These are phyloP conservation scores for Globisporangium radiosum DNA, from an alignment of 352 stramenopile genomes.

Conservation along the genomic window DNA sequence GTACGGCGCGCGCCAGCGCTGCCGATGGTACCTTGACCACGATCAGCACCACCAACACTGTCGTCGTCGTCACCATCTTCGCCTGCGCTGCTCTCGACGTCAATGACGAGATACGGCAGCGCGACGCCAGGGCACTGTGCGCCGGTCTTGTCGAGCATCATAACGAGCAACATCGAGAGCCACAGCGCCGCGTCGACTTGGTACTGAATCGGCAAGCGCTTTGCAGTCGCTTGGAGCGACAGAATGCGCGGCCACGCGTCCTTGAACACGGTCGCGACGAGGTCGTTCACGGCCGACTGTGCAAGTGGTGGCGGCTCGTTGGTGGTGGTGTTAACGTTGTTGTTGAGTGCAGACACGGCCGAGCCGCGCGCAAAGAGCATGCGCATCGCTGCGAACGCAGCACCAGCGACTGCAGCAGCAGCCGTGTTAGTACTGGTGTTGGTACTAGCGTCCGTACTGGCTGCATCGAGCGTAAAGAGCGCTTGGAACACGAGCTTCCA, in stretches of 20 bases:
- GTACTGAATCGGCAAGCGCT: constrained; percentile 44
- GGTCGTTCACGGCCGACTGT: constrained; percentile 56
- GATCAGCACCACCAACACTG: constrained; percentile 14
- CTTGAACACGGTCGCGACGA: constrained; percentile 59
- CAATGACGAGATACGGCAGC: constrained; percentile 64
- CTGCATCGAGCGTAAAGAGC: constrained; percentile 16
- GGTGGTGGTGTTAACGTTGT: constrained; percentile 20
- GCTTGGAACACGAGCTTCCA: constrained; percentile 81
- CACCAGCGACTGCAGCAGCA: constrained; percentile 21
- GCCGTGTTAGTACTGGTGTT: too few species aligned
- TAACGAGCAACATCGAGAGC: constrained; percentile 71
- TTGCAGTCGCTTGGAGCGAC: constrained; percentile 30
- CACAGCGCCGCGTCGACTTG: constrained; percentile 56
- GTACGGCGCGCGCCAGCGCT: constrained; percentile 35
- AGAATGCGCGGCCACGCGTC: constrained; percentile 54
- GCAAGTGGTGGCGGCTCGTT: constrained; percentile 17
- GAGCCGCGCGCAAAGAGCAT: constrained; percentile 51
- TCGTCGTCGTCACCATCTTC: constrained; percentile 32
- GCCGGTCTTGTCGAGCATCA: constrained; percentile 79
- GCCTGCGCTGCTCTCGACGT: constrained; percentile 19
- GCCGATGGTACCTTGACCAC: neutral
- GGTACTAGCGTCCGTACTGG: constrained; percentile 2
- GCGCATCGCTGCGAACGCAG: constrained; percentile 51
- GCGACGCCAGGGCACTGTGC: constrained; percentile 57
- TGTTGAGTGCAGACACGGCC: constrained; percentile 11